Conservation (phyloP, 495 filamentous ascomycete genomes). For the Acidomyces sp. region DNA sequence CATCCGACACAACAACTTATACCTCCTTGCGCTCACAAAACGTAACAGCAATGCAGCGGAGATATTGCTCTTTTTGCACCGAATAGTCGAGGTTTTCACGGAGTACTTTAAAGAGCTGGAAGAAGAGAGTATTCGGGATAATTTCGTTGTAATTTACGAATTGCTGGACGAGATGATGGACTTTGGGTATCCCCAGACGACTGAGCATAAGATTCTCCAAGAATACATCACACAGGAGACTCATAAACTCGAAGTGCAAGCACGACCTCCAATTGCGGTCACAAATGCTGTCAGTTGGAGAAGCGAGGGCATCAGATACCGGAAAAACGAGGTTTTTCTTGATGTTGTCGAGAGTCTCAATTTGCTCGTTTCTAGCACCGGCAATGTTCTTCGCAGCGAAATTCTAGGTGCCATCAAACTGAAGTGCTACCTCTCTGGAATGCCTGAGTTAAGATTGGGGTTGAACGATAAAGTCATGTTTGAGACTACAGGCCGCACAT, state of each 20-base stretch:
- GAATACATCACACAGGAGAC: constrained; percentile 98
- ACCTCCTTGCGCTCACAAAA: constrained; percentile 95
- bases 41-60: constrained; percentile 98
- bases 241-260: constrained; percentile 95
- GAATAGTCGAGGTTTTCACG: constrained; percentile 96
- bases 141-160: constrained; percentile 99
- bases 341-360: constrained; percentile 97
- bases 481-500: constrained; percentile 89
- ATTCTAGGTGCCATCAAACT: constrained; percentile 97
- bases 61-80: constrained; percentile 95
- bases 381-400: constrained; percentile 92
- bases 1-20: constrained; percentile 98
- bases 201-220: constrained; percentile 96
- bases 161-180: constrained; percentile 99
- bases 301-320: constrained; percentile 94
- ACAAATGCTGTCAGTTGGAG: constrained; percentile 98
- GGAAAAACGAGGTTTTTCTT: constrained; percentile 98
- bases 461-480: constrained; percentile 99
- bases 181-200: constrained; percentile 98
- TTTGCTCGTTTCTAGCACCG: constrained; percentile 83
- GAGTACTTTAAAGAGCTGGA: constrained; percentile 99
- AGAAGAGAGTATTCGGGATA: constrained; percentile 98
- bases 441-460: constrained; percentile 91
- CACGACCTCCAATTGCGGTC: constrained; percentile 97
- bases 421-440: constrained; percentile 98